Evolutionary conservation across 2,329 filamentous ascomycete genomes (phyloP).

Genomic region (Fusarium sp.): DNA sequence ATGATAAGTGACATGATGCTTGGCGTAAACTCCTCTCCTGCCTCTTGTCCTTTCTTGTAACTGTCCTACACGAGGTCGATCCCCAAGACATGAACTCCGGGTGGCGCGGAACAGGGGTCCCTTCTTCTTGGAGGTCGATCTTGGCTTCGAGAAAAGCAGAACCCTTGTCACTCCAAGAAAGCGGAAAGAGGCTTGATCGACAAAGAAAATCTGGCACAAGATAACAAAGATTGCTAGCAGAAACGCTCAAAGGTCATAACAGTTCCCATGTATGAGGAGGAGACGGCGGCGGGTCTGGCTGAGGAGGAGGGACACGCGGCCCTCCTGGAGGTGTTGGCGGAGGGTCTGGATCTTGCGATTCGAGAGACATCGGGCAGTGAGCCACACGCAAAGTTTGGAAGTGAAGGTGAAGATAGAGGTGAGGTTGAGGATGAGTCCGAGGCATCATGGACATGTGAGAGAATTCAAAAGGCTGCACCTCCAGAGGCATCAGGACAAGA

Average conservation of each 20-base stretch:
- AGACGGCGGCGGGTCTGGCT: conserved; percentile 43
- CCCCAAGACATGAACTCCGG: conserved; percentile 1
- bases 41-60: not conserved
- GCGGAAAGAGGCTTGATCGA: conserved; percentile 14
- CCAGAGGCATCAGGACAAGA: not conserved
- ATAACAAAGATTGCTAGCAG: not conserved
- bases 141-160: conserved; percentile 7
- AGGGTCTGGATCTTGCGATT: conserved; percentile 38
- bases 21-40: not conserved
- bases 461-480: not conserved
- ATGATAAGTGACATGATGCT: not conserved
- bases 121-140: not conserved
- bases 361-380: conserved; percentile 1
- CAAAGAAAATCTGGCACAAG: not conserved
- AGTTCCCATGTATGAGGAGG: conserved; percentile 38
- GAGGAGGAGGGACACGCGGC: conserved; percentile 43
- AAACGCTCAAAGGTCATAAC: not conserved
- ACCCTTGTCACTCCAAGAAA: conserved; percentile 6
- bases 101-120: conserved; percentile 8
- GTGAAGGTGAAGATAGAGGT: not conserved
- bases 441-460: conserved; percentile 10
- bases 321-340: conserved; percentile 44
- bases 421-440: not conserved
- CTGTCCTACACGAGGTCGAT: conserved; percentile 6
- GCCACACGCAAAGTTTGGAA: not conserved